Conservation (phyloP, 768 basidiomycete species). For the Tylopilus rubrobrunneus region DNA sequence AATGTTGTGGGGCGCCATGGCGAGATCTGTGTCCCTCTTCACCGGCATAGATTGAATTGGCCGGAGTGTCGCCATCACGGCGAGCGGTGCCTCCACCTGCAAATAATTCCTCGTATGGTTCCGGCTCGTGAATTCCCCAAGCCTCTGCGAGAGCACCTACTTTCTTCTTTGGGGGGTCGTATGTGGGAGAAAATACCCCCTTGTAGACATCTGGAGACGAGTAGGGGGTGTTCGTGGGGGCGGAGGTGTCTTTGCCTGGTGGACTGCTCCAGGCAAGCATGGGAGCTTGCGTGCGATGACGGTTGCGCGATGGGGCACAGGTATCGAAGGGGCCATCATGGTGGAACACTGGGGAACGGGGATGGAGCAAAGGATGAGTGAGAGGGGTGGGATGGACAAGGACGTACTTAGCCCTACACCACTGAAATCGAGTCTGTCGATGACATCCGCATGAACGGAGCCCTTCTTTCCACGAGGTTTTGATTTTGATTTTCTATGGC, state of each 20-base stretch:
- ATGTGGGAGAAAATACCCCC: conserved; percentile 45
- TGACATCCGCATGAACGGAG: conserved; percentile 82
- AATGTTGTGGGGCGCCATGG: conserved; percentile 34
- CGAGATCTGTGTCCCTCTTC: conserved; percentile 44
- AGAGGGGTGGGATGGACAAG: not conserved
- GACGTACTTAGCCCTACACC: conserved; percentile 79
- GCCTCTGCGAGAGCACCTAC: conserved; percentile 88
- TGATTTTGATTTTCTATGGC: conserved; percentile 41
- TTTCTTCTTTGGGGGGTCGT: conserved; percentile 73
- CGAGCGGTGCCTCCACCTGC: conserved; percentile 63
- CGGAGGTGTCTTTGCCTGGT: conserved; percentile 39
- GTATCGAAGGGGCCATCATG: conserved; percentile 93
- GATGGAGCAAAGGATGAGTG: conserved; percentile 27
- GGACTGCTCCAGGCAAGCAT: conserved; percentile 69
- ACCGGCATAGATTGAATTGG: conserved; percentile 69
- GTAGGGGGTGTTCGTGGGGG: conserved; percentile 43
- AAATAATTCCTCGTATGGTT: conserved; percentile 87
- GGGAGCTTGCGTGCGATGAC: conserved; percentile 72
- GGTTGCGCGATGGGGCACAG: conserved; percentile 86
- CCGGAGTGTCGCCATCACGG: conserved; percentile 52
- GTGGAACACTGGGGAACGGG: conserved; percentile 65
- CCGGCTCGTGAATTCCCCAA: conserved; percentile 91
- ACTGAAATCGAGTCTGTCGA: conserved; percentile 83
- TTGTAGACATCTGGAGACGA: conserved; percentile 41
- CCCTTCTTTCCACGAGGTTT: conserved; percentile 63